Percentiles rank a stretch among this genome's conserved stretches.
phyloP scores from a whole-genome alignment of 1,284 basidiomycete species.

The Ganoderma sinense region DNA sequence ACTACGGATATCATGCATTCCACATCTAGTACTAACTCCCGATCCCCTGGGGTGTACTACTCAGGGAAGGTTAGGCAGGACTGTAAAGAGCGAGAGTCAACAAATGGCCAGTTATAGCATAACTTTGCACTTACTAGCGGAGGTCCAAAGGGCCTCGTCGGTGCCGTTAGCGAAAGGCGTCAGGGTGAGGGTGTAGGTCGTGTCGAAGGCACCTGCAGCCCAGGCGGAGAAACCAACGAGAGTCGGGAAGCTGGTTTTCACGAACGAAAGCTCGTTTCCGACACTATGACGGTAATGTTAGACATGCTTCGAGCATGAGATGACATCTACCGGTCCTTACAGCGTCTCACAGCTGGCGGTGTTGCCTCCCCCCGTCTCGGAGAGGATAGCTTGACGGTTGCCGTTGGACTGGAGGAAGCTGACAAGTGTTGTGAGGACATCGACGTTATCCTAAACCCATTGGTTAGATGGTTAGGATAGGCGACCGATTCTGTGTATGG shows the following conservation, averaged over 20 bases:
- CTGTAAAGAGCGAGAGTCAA: constrained; percentile 8
- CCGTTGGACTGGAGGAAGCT: constrained; percentile 56
- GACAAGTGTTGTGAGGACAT: constrained; percentile 53
- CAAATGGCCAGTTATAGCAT: no score
- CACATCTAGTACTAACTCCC: background rate
- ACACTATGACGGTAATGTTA: constrained; percentile 40
- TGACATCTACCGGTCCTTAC: constrained; percentile 34
- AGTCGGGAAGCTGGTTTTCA: constrained; percentile 52
- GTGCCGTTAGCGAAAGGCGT: constrained; percentile 46
- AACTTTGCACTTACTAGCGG: constrained; percentile 36
- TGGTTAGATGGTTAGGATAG: background rate
- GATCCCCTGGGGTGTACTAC: background rate
- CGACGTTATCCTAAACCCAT: constrained; percentile 50
- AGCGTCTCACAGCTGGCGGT: constrained; percentile 55
- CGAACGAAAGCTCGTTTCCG: constrained; percentile 52
- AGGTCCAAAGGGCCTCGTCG: constrained; percentile 47
- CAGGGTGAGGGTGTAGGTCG: constrained; percentile 45
- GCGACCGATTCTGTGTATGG: background rate
- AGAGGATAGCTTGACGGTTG: constrained; percentile 61
- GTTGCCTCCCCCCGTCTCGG: constrained; percentile 67
- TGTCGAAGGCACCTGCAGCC: constrained; percentile 50
- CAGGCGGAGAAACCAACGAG: constrained; percentile 60
- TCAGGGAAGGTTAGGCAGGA: constrained; percentile 27
- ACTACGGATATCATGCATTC: background rate
- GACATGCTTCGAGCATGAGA: background rate